A percentile compares a stretch with the other conserved stretches of the same genome.
phyloP scores from a whole-genome alignment of 78 protist species.

The Dictyostelium firmibasis region DNA sequence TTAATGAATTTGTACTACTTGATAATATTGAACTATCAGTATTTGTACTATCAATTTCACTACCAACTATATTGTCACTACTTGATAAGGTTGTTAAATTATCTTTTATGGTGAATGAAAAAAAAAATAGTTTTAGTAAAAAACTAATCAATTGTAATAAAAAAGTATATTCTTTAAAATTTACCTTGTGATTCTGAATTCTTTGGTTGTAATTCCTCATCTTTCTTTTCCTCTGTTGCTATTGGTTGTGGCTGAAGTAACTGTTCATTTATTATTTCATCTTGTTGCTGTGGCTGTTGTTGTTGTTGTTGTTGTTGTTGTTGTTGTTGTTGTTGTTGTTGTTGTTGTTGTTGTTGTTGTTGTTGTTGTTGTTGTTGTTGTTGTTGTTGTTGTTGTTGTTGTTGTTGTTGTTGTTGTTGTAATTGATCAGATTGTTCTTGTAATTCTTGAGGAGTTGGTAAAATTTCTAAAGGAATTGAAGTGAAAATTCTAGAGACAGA shows the following conservation, averaged over 20 bases:
- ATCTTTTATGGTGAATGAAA: background rate
- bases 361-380: background rate
- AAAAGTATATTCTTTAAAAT: too few species aligned
- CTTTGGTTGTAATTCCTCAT: background rate
- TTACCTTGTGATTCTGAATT: background rate
- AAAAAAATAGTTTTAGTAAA: background rate
- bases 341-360: background rate
- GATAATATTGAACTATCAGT: slow-evolving; percentile 5
- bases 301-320: background rate
- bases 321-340: slow-evolving; percentile 31
- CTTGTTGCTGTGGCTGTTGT: background rate
- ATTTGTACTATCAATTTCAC: background rate
- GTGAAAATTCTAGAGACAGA: slow-evolving; percentile 45
- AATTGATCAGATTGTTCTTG: background rate
- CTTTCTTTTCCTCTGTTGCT: background rate
- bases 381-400: background rate
- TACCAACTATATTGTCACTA: background rate
- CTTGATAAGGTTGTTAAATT: background rate
- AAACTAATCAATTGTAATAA: too few species aligned
- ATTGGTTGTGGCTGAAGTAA: slow-evolving; percentile 23
- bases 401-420: slow-evolving; percentile 1
- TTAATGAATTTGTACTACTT: slow-evolving; percentile 47
- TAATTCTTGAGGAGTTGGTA: slow-evolving; percentile 1
- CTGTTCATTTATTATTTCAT: background rate
- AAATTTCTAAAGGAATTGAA: slow-evolving; percentile 21